Conservation (phyloP, 306 rosid genomes). For the Morella rubra region DNA sequence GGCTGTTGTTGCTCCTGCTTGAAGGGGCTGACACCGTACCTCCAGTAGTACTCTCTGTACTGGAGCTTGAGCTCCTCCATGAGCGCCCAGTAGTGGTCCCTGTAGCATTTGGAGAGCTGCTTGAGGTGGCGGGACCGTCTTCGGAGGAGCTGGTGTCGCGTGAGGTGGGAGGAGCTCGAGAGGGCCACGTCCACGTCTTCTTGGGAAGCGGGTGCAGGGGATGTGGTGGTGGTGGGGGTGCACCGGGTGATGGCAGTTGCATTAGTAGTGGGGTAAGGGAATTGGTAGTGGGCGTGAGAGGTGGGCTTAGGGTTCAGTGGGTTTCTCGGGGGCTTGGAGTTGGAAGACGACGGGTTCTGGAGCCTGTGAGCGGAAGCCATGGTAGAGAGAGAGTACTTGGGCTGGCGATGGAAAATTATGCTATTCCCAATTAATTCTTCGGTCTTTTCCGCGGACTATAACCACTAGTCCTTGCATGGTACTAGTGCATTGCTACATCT, state of each 20-base stretch:
- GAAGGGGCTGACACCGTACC: conserved; percentile 25
- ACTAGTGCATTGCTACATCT: no score
- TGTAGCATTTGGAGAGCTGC: conserved; percentile 32
- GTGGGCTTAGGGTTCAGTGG: not conserved
- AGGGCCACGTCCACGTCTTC: not conserved
- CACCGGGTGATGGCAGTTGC: not conserved
- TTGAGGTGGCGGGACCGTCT: conserved; percentile 29
- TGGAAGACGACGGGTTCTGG: conserved; percentile 15
- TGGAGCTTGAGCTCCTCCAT: conserved; percentile 24
- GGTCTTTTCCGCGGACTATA: no score
- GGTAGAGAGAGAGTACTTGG: not conserved
- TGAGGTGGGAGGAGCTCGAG: conserved; percentile 26
- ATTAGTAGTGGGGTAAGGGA: not conserved
- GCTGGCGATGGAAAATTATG: no score
- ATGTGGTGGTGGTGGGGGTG: not conserved
- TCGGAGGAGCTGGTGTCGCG: conserved; percentile 26
- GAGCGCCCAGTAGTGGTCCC: conserved; percentile 35
- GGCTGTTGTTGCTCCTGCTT: not conserved
- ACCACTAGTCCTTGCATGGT: no score
- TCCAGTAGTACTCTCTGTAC: conserved; percentile 30
- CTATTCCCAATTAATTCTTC: no score
- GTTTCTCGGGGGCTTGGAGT: conserved; percentile 12
- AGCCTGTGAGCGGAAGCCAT: conserved; percentile 33
- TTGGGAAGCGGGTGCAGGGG: no score
- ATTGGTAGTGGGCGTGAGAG: not conserved